Percentiles rank a stretch among this genome's conserved stretches.
Evolutionary conservation across 2,329 filamentous ascomycete genomes (phyloP).

Genomic region (Cercospora janseana): DNA sequence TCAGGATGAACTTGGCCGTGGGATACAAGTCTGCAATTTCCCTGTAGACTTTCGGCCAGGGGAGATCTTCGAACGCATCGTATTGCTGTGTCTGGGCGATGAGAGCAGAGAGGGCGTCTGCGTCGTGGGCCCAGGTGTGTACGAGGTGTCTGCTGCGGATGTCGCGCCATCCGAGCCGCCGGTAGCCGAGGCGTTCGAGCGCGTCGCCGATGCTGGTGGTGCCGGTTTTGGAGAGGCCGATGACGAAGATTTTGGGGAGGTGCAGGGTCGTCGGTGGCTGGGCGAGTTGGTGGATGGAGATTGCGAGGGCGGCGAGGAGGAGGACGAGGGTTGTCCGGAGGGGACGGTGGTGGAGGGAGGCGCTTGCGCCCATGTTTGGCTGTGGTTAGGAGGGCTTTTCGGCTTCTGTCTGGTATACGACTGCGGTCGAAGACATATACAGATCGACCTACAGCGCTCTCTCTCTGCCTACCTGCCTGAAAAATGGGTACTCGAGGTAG

Average conservation of each 20-base stretch:
- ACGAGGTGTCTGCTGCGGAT: slow-evolving; percentile 34
- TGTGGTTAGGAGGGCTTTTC: no score
- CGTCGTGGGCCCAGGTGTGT: slow-evolving; percentile 29
- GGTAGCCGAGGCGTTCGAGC: slow-evolving; percentile 32
- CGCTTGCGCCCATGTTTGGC: slow-evolving; percentile 1
- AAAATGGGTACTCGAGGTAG: no score
- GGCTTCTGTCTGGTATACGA: no score
- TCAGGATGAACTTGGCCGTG: slow-evolving; percentile 33
- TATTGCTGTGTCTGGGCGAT: slow-evolving; percentile 30
- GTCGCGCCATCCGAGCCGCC: slow-evolving; percentile 36
- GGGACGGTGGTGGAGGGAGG: background rate
- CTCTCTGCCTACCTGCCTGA: no score
- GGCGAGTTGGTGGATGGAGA: slow-evolving; percentile 18
- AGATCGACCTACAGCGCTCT: no score
- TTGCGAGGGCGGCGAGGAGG: background rate
- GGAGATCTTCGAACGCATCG: slow-evolving; percentile 36
- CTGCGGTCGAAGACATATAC: no score
- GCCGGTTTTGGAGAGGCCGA: slow-evolving; percentile 36
- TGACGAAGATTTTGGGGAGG: slow-evolving; percentile 34
- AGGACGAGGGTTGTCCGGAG: slow-evolving; percentile 3
- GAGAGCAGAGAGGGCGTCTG: slow-evolving; percentile 28
- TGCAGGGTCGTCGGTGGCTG: slow-evolving; percentile 27
- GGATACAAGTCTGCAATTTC: slow-evolving; percentile 34
- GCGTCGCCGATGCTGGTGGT: slow-evolving; percentile 36
- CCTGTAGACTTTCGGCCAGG: slow-evolving; percentile 34